phyloP scores from a whole-genome alignment of 225 moss, liverwort and hornwort genomes.

The Pseudoscleropodium purum region DNA sequence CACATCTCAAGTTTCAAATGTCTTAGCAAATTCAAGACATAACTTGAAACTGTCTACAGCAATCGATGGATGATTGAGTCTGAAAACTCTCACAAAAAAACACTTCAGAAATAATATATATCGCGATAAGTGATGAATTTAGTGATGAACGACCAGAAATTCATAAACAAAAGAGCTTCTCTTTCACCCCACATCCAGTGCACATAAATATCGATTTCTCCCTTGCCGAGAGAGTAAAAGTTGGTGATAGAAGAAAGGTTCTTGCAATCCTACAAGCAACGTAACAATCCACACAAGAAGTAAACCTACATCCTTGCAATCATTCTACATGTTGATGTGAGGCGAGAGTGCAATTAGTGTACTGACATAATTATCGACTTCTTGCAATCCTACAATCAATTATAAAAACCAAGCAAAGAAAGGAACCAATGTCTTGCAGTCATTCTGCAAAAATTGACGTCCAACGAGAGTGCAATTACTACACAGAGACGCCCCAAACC shows the following conservation, averaged over 20 bases:
- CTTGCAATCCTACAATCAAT: background rate
- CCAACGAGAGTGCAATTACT: background rate
- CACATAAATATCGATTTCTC: background rate
- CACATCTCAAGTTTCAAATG: background rate
- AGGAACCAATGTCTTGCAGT: background rate
- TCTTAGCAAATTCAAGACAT: background rate
- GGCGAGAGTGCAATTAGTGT: background rate
- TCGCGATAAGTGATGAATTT: background rate
- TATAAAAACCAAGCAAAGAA: too few species aligned
- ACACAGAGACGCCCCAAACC: background rate
- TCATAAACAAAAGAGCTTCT: background rate
- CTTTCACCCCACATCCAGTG: background rate
- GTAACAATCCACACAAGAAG: background rate
- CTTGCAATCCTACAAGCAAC: background rate
- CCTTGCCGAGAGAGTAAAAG: background rate
- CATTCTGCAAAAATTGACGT: background rate
- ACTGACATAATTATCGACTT: background rate
- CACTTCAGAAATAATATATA: background rate
- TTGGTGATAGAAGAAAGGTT: background rate
- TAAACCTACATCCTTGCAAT: background rate
- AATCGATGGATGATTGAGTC: background rate
- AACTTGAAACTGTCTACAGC: background rate
- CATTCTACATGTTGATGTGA: background rate
- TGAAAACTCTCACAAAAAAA: background rate
- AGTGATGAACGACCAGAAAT: background rate